Conservation (phyloP, 352 stramenopile species). For the Globisporangium takayamanum region DNA sequence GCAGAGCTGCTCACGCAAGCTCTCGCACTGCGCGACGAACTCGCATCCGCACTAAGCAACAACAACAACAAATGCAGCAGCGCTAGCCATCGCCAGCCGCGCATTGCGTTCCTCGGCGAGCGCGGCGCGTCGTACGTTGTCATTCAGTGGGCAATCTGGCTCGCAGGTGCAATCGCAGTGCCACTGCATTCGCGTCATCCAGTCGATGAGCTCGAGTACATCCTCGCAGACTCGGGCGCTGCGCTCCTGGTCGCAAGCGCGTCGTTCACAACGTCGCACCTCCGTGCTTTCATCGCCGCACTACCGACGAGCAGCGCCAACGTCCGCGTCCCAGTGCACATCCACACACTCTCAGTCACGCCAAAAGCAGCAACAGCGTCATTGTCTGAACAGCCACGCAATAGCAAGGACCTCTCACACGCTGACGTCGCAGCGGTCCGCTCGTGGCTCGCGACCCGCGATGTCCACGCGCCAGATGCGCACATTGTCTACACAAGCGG, state of each 20-base stretch:
- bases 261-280: slow-evolving; percentile 18
- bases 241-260: slow-evolving; percentile 42
- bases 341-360: not conserved
- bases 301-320: slow-evolving; percentile 10
- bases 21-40: slow-evolving; percentile 24
- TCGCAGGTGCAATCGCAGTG: slow-evolving; percentile 55
- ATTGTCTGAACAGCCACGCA: not conserved
- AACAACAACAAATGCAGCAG: not conserved
- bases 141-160: slow-evolving; percentile 76
- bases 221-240: slow-evolving; percentile 50
- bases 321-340: slow-evolving; percentile 19
- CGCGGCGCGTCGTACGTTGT: slow-evolving; percentile 48
- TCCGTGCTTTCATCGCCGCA: slow-evolving; percentile 18
- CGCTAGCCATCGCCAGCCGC: slow-evolving; percentile 15
- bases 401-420: not conserved
- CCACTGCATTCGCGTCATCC: slow-evolving; percentile 56
- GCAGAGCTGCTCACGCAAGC: slow-evolving; percentile 31
- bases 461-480: slow-evolving; percentile 20
- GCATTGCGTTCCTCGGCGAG: slow-evolving; percentile 35
- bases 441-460: slow-evolving; percentile 24
- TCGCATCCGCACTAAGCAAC: slow-evolving; percentile 12
- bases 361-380: not conserved
- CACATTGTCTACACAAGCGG: slow-evolving; percentile 85
- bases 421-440: slow-evolving; percentile 20
- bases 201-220: slow-evolving; percentile 64